Percentiles rank a stretch among this genome's conserved stretches.
Conservation (phyloP, 83 land plant species). For the Picea abies region DNA sequence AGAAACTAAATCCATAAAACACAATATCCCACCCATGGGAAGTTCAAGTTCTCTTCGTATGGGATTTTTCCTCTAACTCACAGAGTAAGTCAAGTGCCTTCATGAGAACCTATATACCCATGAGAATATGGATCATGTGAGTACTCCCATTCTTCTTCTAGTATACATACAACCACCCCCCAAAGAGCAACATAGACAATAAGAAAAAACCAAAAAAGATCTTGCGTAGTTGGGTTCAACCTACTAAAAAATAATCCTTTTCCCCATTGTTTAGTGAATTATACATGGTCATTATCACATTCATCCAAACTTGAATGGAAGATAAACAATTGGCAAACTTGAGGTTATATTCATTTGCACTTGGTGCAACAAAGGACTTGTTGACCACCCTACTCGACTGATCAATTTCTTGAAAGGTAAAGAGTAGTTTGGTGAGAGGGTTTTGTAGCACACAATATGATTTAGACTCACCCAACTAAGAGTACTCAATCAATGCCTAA, state of each 20-base stretch:
- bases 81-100: slow-evolving; percentile 40
- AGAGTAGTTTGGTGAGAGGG: not conserved
- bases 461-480: not conserved
- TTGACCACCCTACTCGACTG: not conserved
- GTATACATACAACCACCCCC: slow-evolving; percentile 25
- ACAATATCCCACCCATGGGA: slow-evolving; percentile 60
- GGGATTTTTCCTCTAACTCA: slow-evolving; percentile 41
- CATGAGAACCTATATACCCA: slow-evolving; percentile 41
- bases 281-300: slow-evolving; percentile 44
- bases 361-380: not conserved
- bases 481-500: slow-evolving; percentile 5
- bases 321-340: no score
- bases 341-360: slow-evolving; percentile 23
- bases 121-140: slow-evolving; percentile 41
- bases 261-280: slow-evolving; percentile 26
- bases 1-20: slow-evolving; percentile 21
- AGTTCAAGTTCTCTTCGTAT: slow-evolving; percentile 31
- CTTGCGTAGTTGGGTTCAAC: slow-evolving; percentile 24
- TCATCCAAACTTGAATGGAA: slow-evolving; percentile 31
- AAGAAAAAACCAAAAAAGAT: slow-evolving; percentile 27
- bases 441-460: not conserved
- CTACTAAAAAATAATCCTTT: slow-evolving; percentile 38
- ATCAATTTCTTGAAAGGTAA: not conserved
- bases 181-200: slow-evolving; percentile 11
- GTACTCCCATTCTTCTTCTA: slow-evolving; percentile 17